Conservation (phyloP, 177 flowering plant genomes). For the Tripterygium wilfordii region DNA sequence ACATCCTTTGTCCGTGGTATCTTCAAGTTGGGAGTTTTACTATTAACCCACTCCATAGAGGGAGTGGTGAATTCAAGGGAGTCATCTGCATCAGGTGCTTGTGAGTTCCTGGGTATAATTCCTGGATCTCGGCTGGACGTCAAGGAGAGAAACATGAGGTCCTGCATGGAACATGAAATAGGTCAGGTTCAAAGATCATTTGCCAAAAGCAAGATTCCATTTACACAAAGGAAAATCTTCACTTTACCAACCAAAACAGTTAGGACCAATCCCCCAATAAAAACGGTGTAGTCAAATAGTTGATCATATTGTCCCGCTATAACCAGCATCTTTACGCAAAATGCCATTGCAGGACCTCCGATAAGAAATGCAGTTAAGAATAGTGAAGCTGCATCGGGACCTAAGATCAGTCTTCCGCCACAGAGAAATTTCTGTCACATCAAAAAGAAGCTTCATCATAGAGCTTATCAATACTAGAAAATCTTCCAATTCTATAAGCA, state of each 20-base stretch:
- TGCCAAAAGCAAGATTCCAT: too few relatives aligned
- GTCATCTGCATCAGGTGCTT: constrained; percentile 55
- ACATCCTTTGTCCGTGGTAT: constrained; percentile 26
- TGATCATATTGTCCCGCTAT: constrained; percentile 23
- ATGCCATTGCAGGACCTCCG: constrained; percentile 66
- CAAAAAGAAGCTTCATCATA: background rate
- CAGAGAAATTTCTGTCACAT: constrained; percentile 24
- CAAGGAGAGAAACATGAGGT: constrained; percentile 63
- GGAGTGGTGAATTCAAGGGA: constrained; percentile 15
- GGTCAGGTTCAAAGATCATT: background rate
- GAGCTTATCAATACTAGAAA: too few relatives aligned
- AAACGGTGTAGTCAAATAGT: constrained; percentile 15
- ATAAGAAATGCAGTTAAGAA: constrained; percentile 55
- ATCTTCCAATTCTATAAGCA: too few relatives aligned
- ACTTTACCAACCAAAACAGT: constrained; percentile 33
- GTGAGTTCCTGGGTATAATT: constrained; percentile 68
- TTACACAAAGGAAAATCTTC: too few relatives aligned
- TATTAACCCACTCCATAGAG: constrained; percentile 73
- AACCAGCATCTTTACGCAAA: constrained; percentile 43
- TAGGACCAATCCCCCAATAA: constrained; percentile 20
- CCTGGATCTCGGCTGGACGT: constrained; percentile 92
- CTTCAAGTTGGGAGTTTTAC: constrained; percentile 38
- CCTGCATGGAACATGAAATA: constrained; percentile 37
- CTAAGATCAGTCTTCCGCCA: constrained; percentile 78
- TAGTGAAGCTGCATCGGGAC: constrained; percentile 72